phyloP scores from a whole-genome alignment of 2,329 filamentous ascomycete species.

The Penicillium sp. region DNA sequence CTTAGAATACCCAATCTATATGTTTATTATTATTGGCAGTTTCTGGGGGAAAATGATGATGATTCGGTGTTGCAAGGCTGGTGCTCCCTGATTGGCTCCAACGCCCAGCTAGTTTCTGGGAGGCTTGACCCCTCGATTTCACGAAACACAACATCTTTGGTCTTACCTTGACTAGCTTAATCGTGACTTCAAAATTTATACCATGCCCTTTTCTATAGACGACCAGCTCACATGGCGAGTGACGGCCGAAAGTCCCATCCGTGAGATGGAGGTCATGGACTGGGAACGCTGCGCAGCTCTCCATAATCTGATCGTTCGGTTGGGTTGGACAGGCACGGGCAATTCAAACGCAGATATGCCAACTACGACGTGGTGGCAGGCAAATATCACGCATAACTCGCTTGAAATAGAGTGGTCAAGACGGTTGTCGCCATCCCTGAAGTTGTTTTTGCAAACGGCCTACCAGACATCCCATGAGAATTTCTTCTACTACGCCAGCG shows the following conservation, averaged over 20 bases:
- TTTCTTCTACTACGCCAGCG: slow-evolving; percentile 3
- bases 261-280: slow-evolving; percentile 2
- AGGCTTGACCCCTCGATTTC: too few relatives aligned
- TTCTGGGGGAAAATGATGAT: too few relatives aligned
- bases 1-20: too few relatives aligned
- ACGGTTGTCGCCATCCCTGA: slow-evolving; percentile 2
- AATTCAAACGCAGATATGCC: not conserved
- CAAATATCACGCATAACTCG: not conserved
- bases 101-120: too few relatives aligned
- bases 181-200: not conserved
- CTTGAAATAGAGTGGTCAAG: not conserved
- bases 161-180: too few relatives aligned
- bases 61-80: too few relatives aligned
- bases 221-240: slow-evolving; percentile 5
- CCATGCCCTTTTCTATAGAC: not conserved
- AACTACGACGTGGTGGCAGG: slow-evolving; percentile 4
- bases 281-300: slow-evolving; percentile 3
- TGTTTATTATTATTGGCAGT: too few relatives aligned
- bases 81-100: too few relatives aligned
- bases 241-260: not conserved
- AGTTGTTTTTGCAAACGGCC: not conserved
- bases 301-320: slow-evolving; percentile 1
- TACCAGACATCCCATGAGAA: not conserved
- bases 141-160: too few relatives aligned
- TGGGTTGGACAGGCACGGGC: slow-evolving; percentile 2